Conservation (phyloP, 164 flowering plant genomes). For the Malania oleifera region DNA sequence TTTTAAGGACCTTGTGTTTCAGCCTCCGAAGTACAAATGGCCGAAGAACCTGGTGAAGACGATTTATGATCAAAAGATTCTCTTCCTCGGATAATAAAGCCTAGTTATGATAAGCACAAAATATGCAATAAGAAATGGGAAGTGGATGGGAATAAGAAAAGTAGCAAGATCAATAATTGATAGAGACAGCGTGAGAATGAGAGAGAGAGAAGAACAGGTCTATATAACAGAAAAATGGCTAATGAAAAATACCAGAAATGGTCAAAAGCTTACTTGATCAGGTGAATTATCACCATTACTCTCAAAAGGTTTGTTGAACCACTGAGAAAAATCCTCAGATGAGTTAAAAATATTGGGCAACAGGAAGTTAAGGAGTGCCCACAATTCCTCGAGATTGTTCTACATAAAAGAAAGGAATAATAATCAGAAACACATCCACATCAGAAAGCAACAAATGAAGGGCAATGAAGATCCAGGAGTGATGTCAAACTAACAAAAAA, state of each 20-base stretch:
- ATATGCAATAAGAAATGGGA: constrained; percentile 7
- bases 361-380: constrained; percentile 97
- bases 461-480: background rate
- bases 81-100: constrained; percentile 96
- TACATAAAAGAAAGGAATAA: constrained; percentile 20
- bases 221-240: background rate
- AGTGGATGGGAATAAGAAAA: background rate
- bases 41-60: constrained; percentile 98
- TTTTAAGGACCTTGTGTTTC: constrained; percentile 83
- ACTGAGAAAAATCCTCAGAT: constrained; percentile 96
- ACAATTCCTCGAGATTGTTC: constrained; percentile 97
- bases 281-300: constrained; percentile 78
- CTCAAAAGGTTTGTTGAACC: constrained; percentile 99
- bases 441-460: background rate
- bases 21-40: constrained; percentile 98
- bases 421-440: constrained; percentile 1
- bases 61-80: constrained; percentile 94
- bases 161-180: background rate
- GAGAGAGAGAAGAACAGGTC: background rate
- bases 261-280: constrained; percentile 63
- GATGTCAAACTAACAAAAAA: background rate
- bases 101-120: constrained; percentile 29
- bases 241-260: background rate
- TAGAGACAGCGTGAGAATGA: background rate
- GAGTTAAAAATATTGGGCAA: constrained; percentile 97